Conservation (phyloP, 768 basidiomycete species). For the Suillus paluster region DNA sequence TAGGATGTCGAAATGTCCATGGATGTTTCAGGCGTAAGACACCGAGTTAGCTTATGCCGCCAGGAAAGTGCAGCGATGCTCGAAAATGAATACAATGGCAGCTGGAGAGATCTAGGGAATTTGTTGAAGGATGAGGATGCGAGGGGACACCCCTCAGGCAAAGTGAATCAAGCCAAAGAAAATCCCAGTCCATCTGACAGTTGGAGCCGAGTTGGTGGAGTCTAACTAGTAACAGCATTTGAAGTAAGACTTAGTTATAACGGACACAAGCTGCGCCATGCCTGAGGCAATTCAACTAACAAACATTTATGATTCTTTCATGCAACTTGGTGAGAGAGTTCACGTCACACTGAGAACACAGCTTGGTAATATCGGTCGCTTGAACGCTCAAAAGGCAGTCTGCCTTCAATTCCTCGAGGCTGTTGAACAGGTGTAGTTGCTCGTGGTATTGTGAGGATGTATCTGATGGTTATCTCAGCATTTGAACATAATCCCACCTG, state of each 20-base stretch:
- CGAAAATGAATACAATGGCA: too few relatives aligned
- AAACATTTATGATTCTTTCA: neutral
- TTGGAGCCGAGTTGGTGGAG: neutral
- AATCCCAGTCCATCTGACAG: conserved; percentile 1
- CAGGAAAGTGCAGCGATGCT: neutral
- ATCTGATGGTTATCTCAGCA: neutral
- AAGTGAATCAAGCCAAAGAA: neutral
- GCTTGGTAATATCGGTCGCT: neutral
- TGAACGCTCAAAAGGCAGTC: neutral
- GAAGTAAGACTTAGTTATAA: too few relatives aligned
- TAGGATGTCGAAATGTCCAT: neutral
- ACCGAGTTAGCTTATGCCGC: too few relatives aligned
- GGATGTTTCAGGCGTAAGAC: neutral
- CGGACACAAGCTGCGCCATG: too few relatives aligned
- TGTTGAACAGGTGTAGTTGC: neutral
- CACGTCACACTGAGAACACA: conserved; percentile 7
- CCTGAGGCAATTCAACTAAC: neutral
- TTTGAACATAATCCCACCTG: neutral
- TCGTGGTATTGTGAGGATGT: neutral
- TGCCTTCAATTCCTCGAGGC: conserved; percentile 1
- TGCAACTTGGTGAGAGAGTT: neutral
- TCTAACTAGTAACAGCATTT: neutral
- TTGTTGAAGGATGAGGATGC: neutral
- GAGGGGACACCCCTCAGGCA: neutral
- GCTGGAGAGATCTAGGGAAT: neutral